These are phyloP conservation scores for Ascocoryne sarcoides DNA, from an alignment of 2,329 filamentous ascomycete genomes.

Conservation along the genomic window DNA sequence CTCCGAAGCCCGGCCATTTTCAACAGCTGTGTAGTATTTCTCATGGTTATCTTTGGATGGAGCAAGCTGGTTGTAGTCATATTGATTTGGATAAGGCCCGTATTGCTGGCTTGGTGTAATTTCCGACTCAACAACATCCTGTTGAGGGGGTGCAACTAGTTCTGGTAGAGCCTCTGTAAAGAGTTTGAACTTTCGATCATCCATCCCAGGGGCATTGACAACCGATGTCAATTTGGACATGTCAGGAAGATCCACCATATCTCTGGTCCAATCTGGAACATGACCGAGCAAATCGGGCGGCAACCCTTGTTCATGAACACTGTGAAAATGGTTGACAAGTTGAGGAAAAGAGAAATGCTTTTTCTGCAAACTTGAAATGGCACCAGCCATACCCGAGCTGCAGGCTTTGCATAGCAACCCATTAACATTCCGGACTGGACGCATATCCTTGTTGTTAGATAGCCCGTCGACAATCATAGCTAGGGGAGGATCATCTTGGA, in stretches of 20 bases:
- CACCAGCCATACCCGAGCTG: slow-evolving; percentile 27
- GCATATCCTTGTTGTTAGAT: slow-evolving; percentile 48
- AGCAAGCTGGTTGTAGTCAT: slow-evolving; percentile 13
- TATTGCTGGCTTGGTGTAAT: slow-evolving; percentile 6
- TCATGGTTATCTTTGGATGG: slow-evolving; percentile 26
- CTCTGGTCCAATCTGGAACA: slow-evolving; percentile 44
- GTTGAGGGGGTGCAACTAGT: slow-evolving; percentile 25
- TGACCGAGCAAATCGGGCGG: slow-evolving; percentile 24
- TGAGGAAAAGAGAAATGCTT: slow-evolving; percentile 47
- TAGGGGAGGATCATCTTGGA: slow-evolving; percentile 47
- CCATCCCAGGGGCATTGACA: slow-evolving; percentile 44
- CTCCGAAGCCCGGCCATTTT: slow-evolving; percentile 8
- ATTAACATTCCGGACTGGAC: slow-evolving; percentile 44
- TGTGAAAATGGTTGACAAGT: slow-evolving; percentile 50
- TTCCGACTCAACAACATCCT: neutral
- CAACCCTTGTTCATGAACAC: slow-evolving; percentile 24
- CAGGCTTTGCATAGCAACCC: slow-evolving; percentile 49
- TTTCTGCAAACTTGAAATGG: slow-evolving; percentile 24
- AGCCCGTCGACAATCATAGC: slow-evolving; percentile 50
- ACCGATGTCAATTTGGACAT: slow-evolving; percentile 39
- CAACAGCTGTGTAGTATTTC: slow-evolving; percentile 21
- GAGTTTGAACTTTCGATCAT: slow-evolving; percentile 43
- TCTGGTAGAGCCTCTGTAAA: slow-evolving; percentile 43
- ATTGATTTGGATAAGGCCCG: slow-evolving; percentile 5
- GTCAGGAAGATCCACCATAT: slow-evolving; percentile 54